Base-by-base conservation (phyloP, 129 eudicot genomes). In the Tagetes erecta region DNA sequence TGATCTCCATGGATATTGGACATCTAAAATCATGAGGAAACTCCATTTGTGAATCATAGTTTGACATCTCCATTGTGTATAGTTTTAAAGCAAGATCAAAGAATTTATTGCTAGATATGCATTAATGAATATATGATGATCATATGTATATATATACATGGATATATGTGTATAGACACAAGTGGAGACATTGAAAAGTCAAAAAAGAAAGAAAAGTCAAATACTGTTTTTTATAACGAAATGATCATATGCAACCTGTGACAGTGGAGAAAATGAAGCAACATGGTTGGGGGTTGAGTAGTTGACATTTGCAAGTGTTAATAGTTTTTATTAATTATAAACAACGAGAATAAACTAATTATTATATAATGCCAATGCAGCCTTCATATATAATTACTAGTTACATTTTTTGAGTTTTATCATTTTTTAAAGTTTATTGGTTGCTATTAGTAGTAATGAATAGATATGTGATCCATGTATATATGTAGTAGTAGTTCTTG, bases 1-100 rank as follows among this genome's bases (percentile, higher is more conserved):
- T 89, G 50, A 86, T 78, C 80, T 89, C 96, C 96, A 89, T 82
- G 80, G 96, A 89, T 59, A 89, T 89, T 1, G 96, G 96, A 53
- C 96, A 89, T 64, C 91, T 74, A 45, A 89, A 89, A 82, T 89
- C 80, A 14, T 70, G 82, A 73, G 95, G 95, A 73, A 78, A 76
- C 59, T 85, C 86, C 84, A 76, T 84, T 35, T 56, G 13, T 80
- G 75, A 65, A 72, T 57, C 65, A 31, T n/a, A 38, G 59, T 71
- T 70, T 71, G 31, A 20, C 34, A 27, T 38, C 51, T 64, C 68
- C 47, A 64, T 64, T 37, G 64, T 8, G 3, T 1, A 57, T 37
- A 34, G 41, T 59, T 34, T 59, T 5, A 35, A 39, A 36, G 10
- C 30, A 62, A 36, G 44, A 35, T 36, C 44, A 3, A 4, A 60